Evolutionary conservation across 768 basidiomycete species (phyloP), one percentile per base, ranked within the genome.

Genomic region (Lactarius evosmus): DNA sequence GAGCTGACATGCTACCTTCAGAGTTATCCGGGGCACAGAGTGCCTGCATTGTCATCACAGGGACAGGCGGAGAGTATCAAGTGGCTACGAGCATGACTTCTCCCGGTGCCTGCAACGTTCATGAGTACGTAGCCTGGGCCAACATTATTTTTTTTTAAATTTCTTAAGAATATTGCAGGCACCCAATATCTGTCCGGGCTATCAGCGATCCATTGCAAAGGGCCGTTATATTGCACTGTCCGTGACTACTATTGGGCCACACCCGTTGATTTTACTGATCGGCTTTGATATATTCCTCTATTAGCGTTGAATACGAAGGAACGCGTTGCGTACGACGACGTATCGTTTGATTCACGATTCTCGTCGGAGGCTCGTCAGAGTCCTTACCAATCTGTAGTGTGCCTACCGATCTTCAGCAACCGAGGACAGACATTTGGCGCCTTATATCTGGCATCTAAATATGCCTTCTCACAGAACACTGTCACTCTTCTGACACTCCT

Each of bases 351-450:
- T 71, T 81, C 86, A 7, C 83, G 86, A 36, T 89, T 88, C 71
- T 82, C 85, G 1, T 81, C 86, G 2, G 87, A 89, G 72, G 85
- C 86, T 17, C 80, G 79, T 30, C 85, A 87, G 70, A 84, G 84
- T 19, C 71, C 72, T 8, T 78, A 85, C 70, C 79, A 84, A 46
- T 85, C 85, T 29, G 83, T 87, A 16, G 78, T 89, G 30, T 89
- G 87, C 71, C 74, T 88, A 7, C 87, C 87, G 0, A 87, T 89
- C 55, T 85, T 87, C 72, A 85, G 87, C 70, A 89, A 89, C 67
- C 82, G 87, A 29, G 86, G 86, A 8, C 87, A 90, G 71, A 89
- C 87, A 2, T 88, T 88, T 71, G 87, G 87, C 25, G 85, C 84
- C 25, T 79, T 87, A 38, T 90, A 86, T 68, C 76, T 88, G 38